phyloP scores from a whole-genome alignment of 23 red algal species.

The Gracilariopsis chorda region DNA sequence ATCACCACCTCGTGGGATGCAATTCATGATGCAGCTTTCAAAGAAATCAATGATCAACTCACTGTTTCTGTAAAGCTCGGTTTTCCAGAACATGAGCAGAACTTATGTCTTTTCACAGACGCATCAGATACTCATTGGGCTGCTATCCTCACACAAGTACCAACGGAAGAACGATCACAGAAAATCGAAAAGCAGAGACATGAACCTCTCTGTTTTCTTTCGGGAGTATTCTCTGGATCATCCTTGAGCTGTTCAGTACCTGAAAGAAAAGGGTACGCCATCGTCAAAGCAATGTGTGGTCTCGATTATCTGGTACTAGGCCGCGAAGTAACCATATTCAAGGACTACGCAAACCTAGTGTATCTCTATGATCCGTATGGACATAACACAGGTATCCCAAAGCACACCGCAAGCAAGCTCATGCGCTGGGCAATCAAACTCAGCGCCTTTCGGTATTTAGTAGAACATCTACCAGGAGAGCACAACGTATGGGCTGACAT shows the following conservation, averaged over 20 bases:
- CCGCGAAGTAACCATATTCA: too few species aligned
- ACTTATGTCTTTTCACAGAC: slow-evolving; percentile 23
- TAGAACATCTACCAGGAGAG: neutral
- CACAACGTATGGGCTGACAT: too few species aligned
- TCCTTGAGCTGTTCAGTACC: too few species aligned
- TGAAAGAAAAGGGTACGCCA: too few species aligned
- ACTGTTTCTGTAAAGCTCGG: neutral
- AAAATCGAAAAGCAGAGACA: neutral
- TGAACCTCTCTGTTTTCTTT: slow-evolving; percentile 11
- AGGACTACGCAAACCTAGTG: too few species aligned
- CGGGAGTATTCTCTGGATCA: neutral
- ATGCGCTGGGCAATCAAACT: slow-evolving; percentile 37
- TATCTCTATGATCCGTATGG: too few species aligned
- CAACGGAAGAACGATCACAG: neutral
- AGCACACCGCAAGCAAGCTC: neutral
- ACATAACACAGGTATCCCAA: too few species aligned
- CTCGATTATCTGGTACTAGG: too few species aligned
- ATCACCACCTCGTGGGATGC: neutral
- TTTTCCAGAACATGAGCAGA: neutral
- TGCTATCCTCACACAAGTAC: slow-evolving; percentile 13
- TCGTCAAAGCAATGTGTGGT: too few species aligned
- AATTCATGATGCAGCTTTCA: neutral
- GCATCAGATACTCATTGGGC: slow-evolving; percentile 37
- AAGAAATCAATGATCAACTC: neutral
- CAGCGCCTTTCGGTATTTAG: neutral